These are phyloP conservation scores for Nemania bipapillata DNA, from an alignment of 2,329 filamentous ascomycete genomes.

Conservation along the genomic window DNA sequence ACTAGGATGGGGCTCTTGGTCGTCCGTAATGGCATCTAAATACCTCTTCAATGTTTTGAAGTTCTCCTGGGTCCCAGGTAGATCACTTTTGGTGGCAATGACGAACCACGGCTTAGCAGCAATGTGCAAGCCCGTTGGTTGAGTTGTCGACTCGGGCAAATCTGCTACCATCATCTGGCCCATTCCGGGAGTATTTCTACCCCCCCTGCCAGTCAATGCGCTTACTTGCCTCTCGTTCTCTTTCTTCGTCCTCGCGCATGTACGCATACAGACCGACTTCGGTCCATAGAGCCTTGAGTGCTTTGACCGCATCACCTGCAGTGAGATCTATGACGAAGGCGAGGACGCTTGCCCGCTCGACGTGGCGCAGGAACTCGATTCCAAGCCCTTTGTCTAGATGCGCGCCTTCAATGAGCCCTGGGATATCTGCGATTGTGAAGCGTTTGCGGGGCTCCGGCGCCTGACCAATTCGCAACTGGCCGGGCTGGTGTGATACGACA, in stretches of 20 bases:
- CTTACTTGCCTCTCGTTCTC: constrained; percentile 69
- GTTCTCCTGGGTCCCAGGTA: constrained; percentile 80
- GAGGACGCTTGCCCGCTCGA: constrained; percentile 91
- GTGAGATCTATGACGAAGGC: constrained; percentile 92
- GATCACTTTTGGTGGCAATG: constrained; percentile 90
- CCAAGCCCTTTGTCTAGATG: constrained; percentile 92
- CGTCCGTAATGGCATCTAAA: constrained; percentile 71
- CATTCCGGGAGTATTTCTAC: constrained; percentile 53
- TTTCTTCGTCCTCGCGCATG: constrained; percentile 77
- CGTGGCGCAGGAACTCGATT: constrained; percentile 89
- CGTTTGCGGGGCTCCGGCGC: constrained; percentile 70
- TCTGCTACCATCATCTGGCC: constrained; percentile 50
- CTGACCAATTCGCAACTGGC: constrained; percentile 41
- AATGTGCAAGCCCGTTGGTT: constrained; percentile 70
- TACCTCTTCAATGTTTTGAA: constrained; percentile 77
- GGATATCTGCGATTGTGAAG: constrained; percentile 96
- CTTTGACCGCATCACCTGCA: constrained; percentile 79
- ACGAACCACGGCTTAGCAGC: constrained; percentile 98
- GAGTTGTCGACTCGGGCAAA: constrained; percentile 21
- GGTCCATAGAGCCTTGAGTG: constrained; percentile 84
- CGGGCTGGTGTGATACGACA: constrained; percentile 44
- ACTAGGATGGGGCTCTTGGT: constrained; percentile 77
- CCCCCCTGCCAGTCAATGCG: constrained; percentile 69
- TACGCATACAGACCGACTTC: constrained; percentile 90
- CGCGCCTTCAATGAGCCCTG: constrained; percentile 89